Base-by-base conservation (phyloP, 257 asterid species). In the Forsythia suspensa region DNA sequence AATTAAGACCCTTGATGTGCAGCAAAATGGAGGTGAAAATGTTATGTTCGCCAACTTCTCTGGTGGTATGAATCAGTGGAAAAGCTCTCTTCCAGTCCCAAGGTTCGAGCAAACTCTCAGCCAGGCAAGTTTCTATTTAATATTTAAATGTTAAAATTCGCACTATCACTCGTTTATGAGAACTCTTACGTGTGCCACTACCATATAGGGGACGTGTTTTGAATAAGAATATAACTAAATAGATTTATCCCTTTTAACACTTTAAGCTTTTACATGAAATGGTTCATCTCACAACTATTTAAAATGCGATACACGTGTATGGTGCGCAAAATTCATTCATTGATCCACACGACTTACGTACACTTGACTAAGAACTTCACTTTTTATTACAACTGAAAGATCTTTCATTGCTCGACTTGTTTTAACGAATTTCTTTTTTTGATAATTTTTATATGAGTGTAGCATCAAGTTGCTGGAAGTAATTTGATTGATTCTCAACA, bases 71-170 rank as follows among this genome's bases (percentile, higher is more conserved):
- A 24, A 13, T 69, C 75, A 36, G 12, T 75, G 71, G 86, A 75
- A 80, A 69, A 76, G 43, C 36, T 8, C 0, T 77, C 42, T 34
- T 44, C 79, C 84, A 29, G 57, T 43, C 55, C 77, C 86, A 16
- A 46, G 42, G 40, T 74, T 72, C 18, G 79, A 68, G 42, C 84
- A 74, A 75, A 29, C 76, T 75, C 77, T 55, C 8, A 75, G 73
- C 79, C 82, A 85, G 85, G 91, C 75, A 77, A 81, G 82, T 57
- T 59, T 69, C 18, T 39, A 24, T 63, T 9, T 29, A 29, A 16
- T 29, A 15, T 15, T 48, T 13, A 13, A 48, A 12, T 48, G 15
- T 48, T 48, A 13, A 46, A 12, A 12, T 48, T 48, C 57, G 13
- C 57, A 13, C n/a, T 12, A 13, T 48, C 57, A 48, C 57, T 48